These are phyloP conservation scores for Aspergillus clavatus DNA, from an alignment of 2,329 filamentous ascomycete species.

Conservation along the genomic window DNA sequence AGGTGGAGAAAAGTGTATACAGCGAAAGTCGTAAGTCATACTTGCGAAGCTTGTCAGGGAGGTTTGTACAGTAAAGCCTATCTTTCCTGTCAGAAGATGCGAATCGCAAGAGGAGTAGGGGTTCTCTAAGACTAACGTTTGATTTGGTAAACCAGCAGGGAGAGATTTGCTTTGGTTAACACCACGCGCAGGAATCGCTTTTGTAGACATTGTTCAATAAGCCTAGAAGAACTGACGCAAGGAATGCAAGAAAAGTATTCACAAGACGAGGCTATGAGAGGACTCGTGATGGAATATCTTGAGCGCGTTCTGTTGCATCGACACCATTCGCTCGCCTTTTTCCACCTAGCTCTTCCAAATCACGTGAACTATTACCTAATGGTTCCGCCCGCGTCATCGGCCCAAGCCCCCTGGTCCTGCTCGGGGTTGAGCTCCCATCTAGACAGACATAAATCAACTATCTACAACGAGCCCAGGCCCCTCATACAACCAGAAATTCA, in stretches of 20 bases:
- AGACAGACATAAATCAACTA: too few species aligned
- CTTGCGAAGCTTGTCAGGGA: constrained; percentile 88
- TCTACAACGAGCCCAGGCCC: too few species aligned
- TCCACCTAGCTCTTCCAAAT: background rate
- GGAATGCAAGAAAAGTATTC: background rate
- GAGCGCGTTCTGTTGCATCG: background rate
- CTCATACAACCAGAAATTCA: constrained; percentile 1
- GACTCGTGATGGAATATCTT: background rate
- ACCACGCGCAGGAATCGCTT: constrained; percentile 37
- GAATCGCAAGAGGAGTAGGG: constrained; percentile 1
- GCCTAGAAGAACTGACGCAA: background rate
- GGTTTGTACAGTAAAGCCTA: constrained; percentile 83
- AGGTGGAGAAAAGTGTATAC: constrained; percentile 91
- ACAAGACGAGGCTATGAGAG: background rate
- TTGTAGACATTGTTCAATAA: constrained; percentile 32
- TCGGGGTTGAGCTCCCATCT: too few species aligned
- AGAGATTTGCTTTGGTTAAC: constrained; percentile 34
- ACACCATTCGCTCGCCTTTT: background rate
- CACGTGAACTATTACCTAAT: constrained; percentile 23
- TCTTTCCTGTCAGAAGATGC: constrained; percentile 19
- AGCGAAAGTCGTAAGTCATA: constrained; percentile 77
- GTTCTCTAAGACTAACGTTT: constrained; percentile 58
- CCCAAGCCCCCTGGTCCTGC: constrained; percentile 6
- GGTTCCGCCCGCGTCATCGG: constrained; percentile 17
- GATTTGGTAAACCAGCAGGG: constrained; percentile 61